Evolutionary conservation across 768 basidiomycete genomes (phyloP).

Genomic region (Boletus bicolor): DNA sequence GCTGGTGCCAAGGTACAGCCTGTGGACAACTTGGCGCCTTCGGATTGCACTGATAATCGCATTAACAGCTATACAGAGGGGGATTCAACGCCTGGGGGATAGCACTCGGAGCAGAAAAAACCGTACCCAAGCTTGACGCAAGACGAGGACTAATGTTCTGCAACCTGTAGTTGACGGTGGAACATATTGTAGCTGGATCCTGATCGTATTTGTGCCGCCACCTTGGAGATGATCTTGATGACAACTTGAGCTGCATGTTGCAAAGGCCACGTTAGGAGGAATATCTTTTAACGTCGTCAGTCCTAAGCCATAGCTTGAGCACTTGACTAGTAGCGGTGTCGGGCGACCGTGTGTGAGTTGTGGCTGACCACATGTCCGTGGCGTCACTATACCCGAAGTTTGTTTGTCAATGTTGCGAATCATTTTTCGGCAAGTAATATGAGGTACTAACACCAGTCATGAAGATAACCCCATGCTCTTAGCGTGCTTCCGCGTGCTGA

Average conservation of each 20-base stretch:
- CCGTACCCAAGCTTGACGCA: slow-evolving; percentile 28
- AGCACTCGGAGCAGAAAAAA: background rate
- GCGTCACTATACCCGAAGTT: no score
- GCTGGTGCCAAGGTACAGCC: slow-evolving; percentile 56
- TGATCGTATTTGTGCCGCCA: slow-evolving; percentile 24
- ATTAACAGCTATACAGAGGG: slow-evolving; percentile 43
- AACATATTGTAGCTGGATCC: slow-evolving; percentile 32
- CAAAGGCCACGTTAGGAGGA: background rate
- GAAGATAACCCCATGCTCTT: slow-evolving; percentile 19
- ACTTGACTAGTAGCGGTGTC: slow-evolving; percentile 1
- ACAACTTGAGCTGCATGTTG: slow-evolving; percentile 27
- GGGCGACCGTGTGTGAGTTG: slow-evolving; percentile 14
- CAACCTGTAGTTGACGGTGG: slow-evolving; percentile 19
- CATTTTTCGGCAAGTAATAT: no score
- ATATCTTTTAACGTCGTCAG: background rate
- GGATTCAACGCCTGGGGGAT: background rate
- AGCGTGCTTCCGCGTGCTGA: background rate
- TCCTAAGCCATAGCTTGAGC: background rate
- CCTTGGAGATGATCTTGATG: slow-evolving; percentile 19
- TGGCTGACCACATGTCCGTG: background rate
- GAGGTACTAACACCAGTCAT: slow-evolving; percentile 5
- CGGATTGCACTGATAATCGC: slow-evolving; percentile 46
- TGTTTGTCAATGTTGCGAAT: no score
- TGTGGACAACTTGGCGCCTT: slow-evolving; percentile 45
- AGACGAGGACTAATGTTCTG: slow-evolving; percentile 29